phyloP scores from a whole-genome alignment of 2,329 filamentous ascomycete genomes.

The Colletotrichum shisoi region DNA sequence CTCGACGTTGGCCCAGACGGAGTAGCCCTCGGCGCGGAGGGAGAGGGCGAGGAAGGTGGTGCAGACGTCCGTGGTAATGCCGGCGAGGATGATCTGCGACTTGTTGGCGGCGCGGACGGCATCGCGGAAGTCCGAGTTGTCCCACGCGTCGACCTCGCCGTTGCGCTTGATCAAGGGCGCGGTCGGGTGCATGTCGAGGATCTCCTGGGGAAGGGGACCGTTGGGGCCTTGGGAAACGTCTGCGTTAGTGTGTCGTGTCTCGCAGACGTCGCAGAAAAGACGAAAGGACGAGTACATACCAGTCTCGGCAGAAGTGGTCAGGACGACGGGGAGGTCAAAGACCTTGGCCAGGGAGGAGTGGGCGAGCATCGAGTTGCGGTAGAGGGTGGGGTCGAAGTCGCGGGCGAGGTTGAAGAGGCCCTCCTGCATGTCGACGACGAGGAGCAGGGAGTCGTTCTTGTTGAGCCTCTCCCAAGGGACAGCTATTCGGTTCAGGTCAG shows the following conservation, averaged over 20 bases:
- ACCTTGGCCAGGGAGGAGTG: constrained; percentile 71
- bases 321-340: constrained; percentile 72
- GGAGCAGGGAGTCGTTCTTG: constrained; percentile 48
- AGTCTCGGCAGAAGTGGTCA: constrained; percentile 73
- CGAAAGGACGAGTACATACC: constrained; percentile 45
- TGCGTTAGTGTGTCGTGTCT: constrained; percentile 12
- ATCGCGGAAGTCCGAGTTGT: constrained; percentile 72
- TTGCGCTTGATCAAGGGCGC: constrained; percentile 72
- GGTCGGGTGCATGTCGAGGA: constrained; percentile 71
- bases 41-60: constrained; percentile 78
- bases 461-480: constrained; percentile 49
- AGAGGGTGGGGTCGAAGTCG: constrained; percentile 72
- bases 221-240: constrained; percentile 65
- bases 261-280: fast-evolving
- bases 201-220: constrained; percentile 73
- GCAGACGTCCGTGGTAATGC: constrained; percentile 79
- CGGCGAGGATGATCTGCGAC: constrained; percentile 74
- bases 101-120: constrained; percentile 71
- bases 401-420: constrained; percentile 58
- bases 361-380: constrained; percentile 71
- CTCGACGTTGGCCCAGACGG: constrained; percentile 76
- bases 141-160: constrained; percentile 80
- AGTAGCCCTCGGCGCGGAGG: constrained; percentile 73
- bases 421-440: constrained; percentile 52
- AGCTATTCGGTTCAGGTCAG: constrained; percentile 28